These are phyloP conservation scores for Eutypa lata DNA, from an alignment of 2,329 filamentous ascomycete genomes.

Conservation along the genomic window DNA sequence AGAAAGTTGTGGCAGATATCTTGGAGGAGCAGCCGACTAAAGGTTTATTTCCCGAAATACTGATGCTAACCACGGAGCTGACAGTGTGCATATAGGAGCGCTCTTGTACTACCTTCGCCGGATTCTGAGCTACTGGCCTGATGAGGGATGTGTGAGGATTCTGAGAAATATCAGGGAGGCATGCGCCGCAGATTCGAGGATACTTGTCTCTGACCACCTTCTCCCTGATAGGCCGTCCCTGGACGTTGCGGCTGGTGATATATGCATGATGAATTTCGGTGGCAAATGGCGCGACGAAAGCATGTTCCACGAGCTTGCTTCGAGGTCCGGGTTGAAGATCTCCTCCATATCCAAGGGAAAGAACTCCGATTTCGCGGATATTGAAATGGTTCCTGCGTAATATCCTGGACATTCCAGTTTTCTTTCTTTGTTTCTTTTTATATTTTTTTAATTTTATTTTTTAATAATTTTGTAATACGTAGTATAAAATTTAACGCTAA, in stretches of 20 bases:
- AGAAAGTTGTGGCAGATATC: neutral
- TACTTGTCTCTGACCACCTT: conserved; percentile 1
- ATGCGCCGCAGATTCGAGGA: conserved; percentile 1
- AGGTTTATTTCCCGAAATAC: neutral
- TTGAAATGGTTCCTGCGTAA: conserved; percentile 4
- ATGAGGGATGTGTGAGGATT: neutral
- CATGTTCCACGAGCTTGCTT: neutral
- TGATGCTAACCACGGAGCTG: neutral
- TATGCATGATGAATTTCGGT: conserved; percentile 4
- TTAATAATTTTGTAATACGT: no score
- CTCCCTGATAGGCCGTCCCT: neutral
- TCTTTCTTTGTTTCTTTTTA: no score
- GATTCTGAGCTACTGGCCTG: conserved; percentile 1
- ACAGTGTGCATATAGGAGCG: neutral
- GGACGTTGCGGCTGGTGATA: neutral
- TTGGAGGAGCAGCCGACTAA: conserved; percentile 1
- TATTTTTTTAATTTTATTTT: no score
- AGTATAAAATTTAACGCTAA: no score
- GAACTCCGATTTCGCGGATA: neutral
- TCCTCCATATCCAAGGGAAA: neutral
- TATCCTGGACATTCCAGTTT: no score
- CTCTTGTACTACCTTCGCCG: conserved; percentile 1
- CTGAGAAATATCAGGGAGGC: neutral
- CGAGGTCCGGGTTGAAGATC: neutral
- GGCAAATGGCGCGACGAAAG: conserved; percentile 3